Base-by-base conservation (phyloP, 164 flowering plant genomes). In the Macadamia tetraphylla region DNA sequence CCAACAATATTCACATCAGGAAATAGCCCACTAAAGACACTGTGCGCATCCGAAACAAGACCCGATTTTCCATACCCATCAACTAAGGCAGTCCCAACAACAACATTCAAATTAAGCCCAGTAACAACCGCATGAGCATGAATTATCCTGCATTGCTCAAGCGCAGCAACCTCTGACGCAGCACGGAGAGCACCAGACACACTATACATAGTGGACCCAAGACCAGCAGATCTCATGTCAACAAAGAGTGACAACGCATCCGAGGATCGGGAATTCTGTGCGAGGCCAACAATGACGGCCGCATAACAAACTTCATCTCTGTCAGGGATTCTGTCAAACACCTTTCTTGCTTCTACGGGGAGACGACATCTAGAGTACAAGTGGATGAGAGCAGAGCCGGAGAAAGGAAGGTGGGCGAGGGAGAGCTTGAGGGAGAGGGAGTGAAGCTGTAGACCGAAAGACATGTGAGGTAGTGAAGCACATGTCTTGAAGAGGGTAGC, bases 1-100 rank as follows among this genome's bases (percentile, higher is more conserved):
- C 83, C 84, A 0, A 84, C 80, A 7, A 78, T 6, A 70, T 84
- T 87, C 74, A 78, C 70, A 6, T 10, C 59, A 0, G 42, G 60
- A 23, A 72, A 29, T 29, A 80, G 55, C 65, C 82, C 89, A 65
- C 85, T 78, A 71, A 90, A 90, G 30, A 81, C 78, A 55, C 42
- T 63, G 13, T 86, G 76, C 0, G 97, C 90, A 3, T 88, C 89
- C 2, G 1, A 18, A 11, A 86, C 80, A 44, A 87, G 40, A 46
- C 94, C 97, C 0, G 82, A 79, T 68, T 86, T 90, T 29, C 92
- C 96, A 72, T 90, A 90, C 46, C 77, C 86, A 65, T 87, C 89
- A 64, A 90, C 68, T 76, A 90, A 64, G 15, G 87, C 83, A 58
- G 83, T 80, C 31, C 78, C 83, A 52, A 88, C 90, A 40, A 82